Evolutionary conservation across 192 early-diverging fungal species (phyloP).

Genomic region (Cetraspora pellucida): DNA sequence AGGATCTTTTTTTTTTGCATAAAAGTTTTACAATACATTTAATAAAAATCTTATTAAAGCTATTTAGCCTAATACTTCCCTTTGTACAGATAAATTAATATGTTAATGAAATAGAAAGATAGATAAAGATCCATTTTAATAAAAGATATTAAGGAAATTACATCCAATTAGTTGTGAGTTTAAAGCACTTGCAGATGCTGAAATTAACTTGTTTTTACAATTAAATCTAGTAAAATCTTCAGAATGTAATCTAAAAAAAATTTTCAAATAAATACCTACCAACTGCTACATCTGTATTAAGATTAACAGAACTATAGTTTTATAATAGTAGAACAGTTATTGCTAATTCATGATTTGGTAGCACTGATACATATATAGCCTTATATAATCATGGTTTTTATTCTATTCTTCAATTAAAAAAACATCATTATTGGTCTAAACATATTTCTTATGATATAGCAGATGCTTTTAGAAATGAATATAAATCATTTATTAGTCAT

Average conservation of each 20-base stretch:
- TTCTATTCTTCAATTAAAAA: conserved; percentile 7
- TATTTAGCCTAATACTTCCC: background rate
- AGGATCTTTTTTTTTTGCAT: conserved; percentile 16
- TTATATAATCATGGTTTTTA: background rate
- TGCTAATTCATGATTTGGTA: too few relatives aligned
- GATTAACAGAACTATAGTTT: too few relatives aligned
- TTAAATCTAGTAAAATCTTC: background rate
- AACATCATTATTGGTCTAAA: background rate
- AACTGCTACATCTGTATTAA: conserved; percentile 1
- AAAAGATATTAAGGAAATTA: conserved; percentile 1
- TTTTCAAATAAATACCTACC: background rate
- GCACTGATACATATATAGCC: too few relatives aligned
- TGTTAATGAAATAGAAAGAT: too few relatives aligned
- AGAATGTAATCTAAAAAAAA: background rate
- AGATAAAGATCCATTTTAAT: background rate
- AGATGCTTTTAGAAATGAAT: background rate
- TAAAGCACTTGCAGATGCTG: conserved; percentile 11
- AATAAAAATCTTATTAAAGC: conserved; percentile 12
- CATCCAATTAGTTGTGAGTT: conserved; percentile 18
- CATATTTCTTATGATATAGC: conserved; percentile 5
- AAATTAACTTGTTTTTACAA: conserved; percentile 4
- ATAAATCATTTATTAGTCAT: too few relatives aligned
- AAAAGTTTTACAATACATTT: background rate
- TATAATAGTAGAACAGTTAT: conserved; percentile 1
- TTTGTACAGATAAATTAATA: too few relatives aligned